Percentiles rank a stretch among this genome's conserved stretches.
These are phyloP conservation scores for Hericium rajendrae DNA, from an alignment of 768 basidiomycete species.

Conservation along the genomic window DNA sequence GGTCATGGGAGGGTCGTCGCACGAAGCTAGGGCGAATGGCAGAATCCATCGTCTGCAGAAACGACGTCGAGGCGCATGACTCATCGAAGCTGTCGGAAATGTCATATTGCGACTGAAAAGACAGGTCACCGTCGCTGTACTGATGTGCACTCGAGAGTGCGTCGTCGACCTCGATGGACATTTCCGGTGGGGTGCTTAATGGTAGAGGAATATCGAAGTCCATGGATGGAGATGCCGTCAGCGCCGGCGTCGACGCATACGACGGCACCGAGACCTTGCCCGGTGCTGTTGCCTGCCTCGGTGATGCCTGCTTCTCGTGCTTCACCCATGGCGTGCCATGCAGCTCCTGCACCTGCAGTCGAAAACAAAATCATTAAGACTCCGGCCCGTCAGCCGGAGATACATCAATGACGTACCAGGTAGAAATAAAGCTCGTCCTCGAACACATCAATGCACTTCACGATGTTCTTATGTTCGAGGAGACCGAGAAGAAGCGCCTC, in stretches of 20 bases:
- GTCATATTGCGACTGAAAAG: neutral
- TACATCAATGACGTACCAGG: slow-evolving; percentile 42
- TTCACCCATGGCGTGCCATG: slow-evolving; percentile 86
- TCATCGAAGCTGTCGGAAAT: neutral
- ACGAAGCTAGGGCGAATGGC: slow-evolving; percentile 34
- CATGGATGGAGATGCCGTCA: slow-evolving; percentile 13
- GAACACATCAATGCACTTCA: slow-evolving; percentile 75
- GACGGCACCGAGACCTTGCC: neutral
- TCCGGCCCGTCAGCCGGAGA: neutral
- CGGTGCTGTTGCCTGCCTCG: slow-evolving; percentile 2
- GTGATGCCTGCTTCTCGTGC: slow-evolving; percentile 1
- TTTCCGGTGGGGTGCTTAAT: slow-evolving; percentile 8
- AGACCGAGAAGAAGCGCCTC: slow-evolving; percentile 72
- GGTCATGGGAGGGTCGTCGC: slow-evolving; percentile 77
- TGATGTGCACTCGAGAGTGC: neutral
- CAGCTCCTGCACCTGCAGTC: slow-evolving; percentile 77
- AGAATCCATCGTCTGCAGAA: slow-evolving; percentile 11
- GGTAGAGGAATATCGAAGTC: slow-evolving; percentile 8
- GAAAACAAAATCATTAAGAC: too few relatives aligned
- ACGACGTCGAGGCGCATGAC: slow-evolving; percentile 1
- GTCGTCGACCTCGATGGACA: slow-evolving; percentile 1
- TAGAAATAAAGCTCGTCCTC: slow-evolving; percentile 84
- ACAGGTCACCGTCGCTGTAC: neutral
- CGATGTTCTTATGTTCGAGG: slow-evolving; percentile 72
- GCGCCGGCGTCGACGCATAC: slow-evolving; percentile 10